Conservation (phyloP, 805 yeast genomes). For the Brettanomyces anomalus region DNA sequence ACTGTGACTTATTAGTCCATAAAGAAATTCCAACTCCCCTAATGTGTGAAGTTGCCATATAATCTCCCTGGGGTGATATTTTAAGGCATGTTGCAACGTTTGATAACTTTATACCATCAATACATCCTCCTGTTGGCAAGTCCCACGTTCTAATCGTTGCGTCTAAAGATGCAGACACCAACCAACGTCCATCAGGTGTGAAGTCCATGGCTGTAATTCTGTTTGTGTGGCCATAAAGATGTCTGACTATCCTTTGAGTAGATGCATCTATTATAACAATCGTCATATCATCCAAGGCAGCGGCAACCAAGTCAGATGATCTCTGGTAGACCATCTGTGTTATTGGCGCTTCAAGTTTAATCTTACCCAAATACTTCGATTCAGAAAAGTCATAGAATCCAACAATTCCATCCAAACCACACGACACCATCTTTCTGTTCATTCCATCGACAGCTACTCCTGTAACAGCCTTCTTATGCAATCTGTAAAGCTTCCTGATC, state of each 20-base stretch:
- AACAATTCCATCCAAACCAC: conserved; percentile 82
- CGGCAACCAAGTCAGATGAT: conserved; percentile 75
- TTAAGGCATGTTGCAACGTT: conserved; percentile 74
- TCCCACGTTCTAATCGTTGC: conserved; percentile 94
- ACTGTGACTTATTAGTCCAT: conserved; percentile 90
- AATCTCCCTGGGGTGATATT: conserved; percentile 82
- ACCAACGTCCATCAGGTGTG: conserved; percentile 94
- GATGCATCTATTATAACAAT: conserved; percentile 75
- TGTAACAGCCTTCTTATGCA: conserved; percentile 74
- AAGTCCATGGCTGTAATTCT: conserved; percentile 83
- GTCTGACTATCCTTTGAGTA: conserved; percentile 78
- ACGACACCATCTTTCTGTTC: conserved; percentile 79
- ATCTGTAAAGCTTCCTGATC: conserved; percentile 55
- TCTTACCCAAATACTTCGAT: conserved; percentile 55
- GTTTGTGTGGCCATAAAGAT: conserved; percentile 81
- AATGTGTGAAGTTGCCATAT: conserved; percentile 88
- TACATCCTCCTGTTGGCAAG: conserved; percentile 92
- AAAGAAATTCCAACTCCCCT: conserved; percentile 80
- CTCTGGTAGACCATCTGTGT: conserved; percentile 72
- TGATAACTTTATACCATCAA: conserved; percentile 77
- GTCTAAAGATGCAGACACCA: conserved; percentile 75
- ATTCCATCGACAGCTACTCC: conserved; percentile 86
- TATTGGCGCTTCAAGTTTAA: conserved; percentile 67
- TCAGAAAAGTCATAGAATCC: conserved; percentile 80
- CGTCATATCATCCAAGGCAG: conserved; percentile 79